Evolutionary conservation across 2,329 filamentous ascomycete genomes (phyloP).

Genomic region (Fusarium nygamai): DNA sequence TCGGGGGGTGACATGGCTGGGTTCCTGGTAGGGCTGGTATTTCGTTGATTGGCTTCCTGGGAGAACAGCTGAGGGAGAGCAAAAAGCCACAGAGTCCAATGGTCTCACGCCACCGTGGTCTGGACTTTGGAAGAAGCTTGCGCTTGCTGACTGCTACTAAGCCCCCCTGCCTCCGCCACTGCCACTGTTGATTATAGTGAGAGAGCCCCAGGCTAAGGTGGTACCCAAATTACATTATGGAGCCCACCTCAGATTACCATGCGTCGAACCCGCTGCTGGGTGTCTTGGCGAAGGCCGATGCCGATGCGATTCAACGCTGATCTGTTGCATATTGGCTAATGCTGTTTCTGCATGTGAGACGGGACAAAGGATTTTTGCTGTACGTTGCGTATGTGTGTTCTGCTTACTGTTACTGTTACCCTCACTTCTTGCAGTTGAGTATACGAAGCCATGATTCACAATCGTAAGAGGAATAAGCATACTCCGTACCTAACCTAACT

Average conservation of each 20-base stretch:
- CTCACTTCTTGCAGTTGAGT: background rate
- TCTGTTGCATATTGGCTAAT: background rate
- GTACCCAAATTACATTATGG: background rate
- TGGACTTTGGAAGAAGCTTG: slow-evolving; percentile 10
- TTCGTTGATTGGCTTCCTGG: slow-evolving; percentile 24
- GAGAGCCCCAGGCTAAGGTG: background rate
- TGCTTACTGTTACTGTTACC: background rate
- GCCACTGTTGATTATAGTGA: background rate
- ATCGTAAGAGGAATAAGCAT: background rate
- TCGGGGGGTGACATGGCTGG: slow-evolving; percentile 9
- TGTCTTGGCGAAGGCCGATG: slow-evolving; percentile 10
- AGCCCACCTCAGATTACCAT: background rate
- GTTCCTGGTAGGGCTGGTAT: slow-evolving; percentile 31
- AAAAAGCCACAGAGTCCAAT: slow-evolving; percentile 31
- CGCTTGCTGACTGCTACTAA: slow-evolving; percentile 17
- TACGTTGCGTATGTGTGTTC: background rate
- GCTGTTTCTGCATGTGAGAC: slow-evolving; percentile 1
- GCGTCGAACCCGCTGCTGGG: background rate
- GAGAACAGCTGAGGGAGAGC: slow-evolving; percentile 20
- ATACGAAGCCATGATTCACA: background rate
- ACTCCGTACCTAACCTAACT: background rate
- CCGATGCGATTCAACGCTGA: slow-evolving; percentile 6
- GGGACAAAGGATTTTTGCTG: background rate
- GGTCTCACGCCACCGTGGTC: slow-evolving; percentile 26
- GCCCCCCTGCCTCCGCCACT: slow-evolving; percentile 14